Conservation (phyloP, 768 basidiomycete species). For the Tricholoma flavovirens region DNA sequence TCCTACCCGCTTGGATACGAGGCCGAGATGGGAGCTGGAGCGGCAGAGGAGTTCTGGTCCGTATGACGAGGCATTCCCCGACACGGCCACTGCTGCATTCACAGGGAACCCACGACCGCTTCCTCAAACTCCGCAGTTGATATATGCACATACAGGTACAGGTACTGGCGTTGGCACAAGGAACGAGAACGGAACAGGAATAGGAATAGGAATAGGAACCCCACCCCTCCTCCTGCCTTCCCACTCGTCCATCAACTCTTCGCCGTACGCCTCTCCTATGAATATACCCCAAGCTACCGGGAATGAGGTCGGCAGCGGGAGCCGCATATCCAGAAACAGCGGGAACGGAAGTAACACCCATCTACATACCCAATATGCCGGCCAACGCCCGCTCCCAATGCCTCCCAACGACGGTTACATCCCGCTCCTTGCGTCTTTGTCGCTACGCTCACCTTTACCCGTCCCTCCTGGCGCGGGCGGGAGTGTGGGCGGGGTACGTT, state of each 20-base stretch:
- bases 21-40: constrained; percentile 8
- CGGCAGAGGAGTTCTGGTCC: constrained; percentile 2
- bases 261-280: background rate
- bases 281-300: constrained; percentile 6
- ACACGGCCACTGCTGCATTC: background rate
- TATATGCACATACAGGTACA: background rate
- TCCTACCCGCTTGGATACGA: background rate
- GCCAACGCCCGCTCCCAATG: constrained; percentile 1
- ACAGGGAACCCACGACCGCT: background rate
- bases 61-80: background rate
- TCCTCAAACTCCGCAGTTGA: background rate
- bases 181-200: too few relatives aligned
- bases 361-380: background rate
- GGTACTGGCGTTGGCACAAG: too few relatives aligned
- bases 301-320: background rate
- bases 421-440: constrained; percentile 1
- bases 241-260: constrained; percentile 6
- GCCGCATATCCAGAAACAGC: too few relatives aligned
- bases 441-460: background rate
- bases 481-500: too few relatives aligned
- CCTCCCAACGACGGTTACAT: constrained; percentile 4
- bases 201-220: background rate
- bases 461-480: background rate
- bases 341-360: too few relatives aligned
- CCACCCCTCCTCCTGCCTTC: background rate